Conservation (phyloP, 2,329 filamentous ascomycete species). For the Nigrograna mackinnonii region DNA sequence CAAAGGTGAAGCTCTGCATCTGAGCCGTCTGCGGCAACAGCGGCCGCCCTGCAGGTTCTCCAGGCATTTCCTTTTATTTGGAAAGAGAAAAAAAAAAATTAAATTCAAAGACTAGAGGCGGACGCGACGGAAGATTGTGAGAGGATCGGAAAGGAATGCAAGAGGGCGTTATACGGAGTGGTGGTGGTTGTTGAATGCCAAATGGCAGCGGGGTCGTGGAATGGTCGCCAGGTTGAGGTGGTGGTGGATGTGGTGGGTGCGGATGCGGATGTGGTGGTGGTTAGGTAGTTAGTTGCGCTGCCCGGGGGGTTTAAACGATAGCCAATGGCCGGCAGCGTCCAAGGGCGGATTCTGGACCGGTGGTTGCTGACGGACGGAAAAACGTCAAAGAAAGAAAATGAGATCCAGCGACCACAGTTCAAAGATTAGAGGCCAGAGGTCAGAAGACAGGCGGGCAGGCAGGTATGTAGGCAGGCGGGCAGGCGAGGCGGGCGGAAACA, state of each 20-base stretch:
- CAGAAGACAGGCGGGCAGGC: too few species aligned
- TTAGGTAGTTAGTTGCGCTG: too few species aligned
- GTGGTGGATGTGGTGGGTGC: too few species aligned
- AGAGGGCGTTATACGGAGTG: slow-evolving; percentile 15
- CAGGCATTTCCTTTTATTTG: too few species aligned
- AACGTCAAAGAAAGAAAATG: slow-evolving; percentile 10
- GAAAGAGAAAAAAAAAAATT: too few species aligned
- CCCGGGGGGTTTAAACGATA: too few species aligned
- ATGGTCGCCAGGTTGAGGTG: slow-evolving; percentile 27
- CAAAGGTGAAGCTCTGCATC: slow-evolving; percentile 78
- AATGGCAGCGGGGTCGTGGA: slow-evolving; percentile 37
- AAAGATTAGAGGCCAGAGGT: too few species aligned
- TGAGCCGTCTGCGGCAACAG: slow-evolving; percentile 69
- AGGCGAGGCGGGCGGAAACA: slow-evolving; percentile 16
- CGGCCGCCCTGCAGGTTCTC: slow-evolving; percentile 64
- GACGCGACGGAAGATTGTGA: too few species aligned
- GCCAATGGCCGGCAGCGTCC: slow-evolving; percentile 27
- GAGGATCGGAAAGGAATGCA: too few species aligned
- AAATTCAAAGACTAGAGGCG: too few species aligned
- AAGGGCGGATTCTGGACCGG: slow-evolving; percentile 21
- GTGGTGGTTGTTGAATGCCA: slow-evolving; percentile 15
- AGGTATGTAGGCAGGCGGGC: too few species aligned
- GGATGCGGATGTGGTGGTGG: slow-evolving; percentile 9
- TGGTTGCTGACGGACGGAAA: slow-evolving; percentile 10
- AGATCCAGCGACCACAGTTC: too few species aligned